Evolutionary conservation across 805 yeast species (phyloP), one percentile per base, ranked within the genome.

Genomic region (Wickerhamomyces bisporus): DNA sequence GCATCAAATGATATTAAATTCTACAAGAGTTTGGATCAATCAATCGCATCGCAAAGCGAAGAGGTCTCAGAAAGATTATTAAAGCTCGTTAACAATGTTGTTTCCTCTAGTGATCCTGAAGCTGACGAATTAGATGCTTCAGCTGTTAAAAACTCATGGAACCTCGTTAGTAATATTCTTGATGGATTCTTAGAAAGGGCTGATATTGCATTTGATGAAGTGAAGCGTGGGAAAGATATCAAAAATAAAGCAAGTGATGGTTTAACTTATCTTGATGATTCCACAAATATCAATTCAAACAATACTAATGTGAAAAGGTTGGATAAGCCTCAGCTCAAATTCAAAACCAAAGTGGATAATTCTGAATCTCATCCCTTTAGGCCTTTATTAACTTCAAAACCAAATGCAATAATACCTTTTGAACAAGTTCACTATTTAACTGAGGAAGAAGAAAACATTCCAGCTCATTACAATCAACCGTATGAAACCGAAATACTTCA

Each of bases 1-100:
- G 83, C 85, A 2, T 76, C 86, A 0, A 84, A 84, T 39, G 98
- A 91, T 64, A 71, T 88, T n/a, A 75, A 72, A 23, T 93, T 89
- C 52, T 77, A 79, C 58, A 66, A 70, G 32, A 77, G 85, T 33
- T 53, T 86, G 11, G 91, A 86, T 50, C 50, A 64, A 3, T 52
- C 57, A 1, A 53, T 79, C 12, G 60, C 68, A 8, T 44, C 52
- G 0, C 53, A 67, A 12, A 55, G 79, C 34, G 66, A 66, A 9
- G 46, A 48, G 2, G 53, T 73, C 0, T 67, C 79, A 4, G 55
- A 59, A 13, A 58, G 65, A 16, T 39, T 83, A 6, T 53, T 77
- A 19, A 59, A 55, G 2, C 44, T 77, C 35, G 65, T 79, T 33
- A 76, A 77, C 47, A 58, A 58, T 8, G 43, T 81, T 21, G 52